Evolutionary conservation across 441 rosid genomes (phyloP), one percentile per base, ranked within the genome.

Genomic region (Croton laevigatus): DNA sequence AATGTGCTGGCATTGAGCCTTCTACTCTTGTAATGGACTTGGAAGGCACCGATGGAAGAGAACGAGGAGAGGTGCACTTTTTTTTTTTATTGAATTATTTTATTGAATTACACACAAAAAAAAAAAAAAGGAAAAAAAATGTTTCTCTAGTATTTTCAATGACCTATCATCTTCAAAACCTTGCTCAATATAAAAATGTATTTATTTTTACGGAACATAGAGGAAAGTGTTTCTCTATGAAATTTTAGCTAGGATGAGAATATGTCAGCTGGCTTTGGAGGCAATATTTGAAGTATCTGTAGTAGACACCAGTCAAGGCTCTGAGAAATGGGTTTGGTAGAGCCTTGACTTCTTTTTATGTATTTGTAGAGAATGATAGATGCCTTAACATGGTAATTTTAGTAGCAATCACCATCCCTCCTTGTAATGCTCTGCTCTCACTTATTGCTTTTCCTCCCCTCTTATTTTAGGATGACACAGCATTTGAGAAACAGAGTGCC

Each of bases 41-140:
- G 82, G 99, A 96, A 90, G 99, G 99, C 65, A 91, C 99, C 3
- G 98, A 96, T 84, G 99, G 99, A 76, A 88, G 99, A 85, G 98
- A 96, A 82, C 94, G 97, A 46, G 99, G 99, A 82, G 99, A 96
- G 98, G 98, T 96, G 76, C 23, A 37, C 54, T 65, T 59, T 17
- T 22, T n/a, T 38, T 12, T 16, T 14, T 71, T 71, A 23, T 38
- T 4, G 42, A 5, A 5, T 38, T 38, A 38, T 38, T 38, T 40
- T 40, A 40, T 40, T 6, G 7, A 40, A 9, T 6, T 40, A 40
- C 10, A 40, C 10, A 13, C 20, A 17, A 62, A 27, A 27, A 27
- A 27, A 27, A 27, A 27, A 27, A 27, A 27, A n/a, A n/a, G n/a
- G n/a, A n/a, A n/a, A 27, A 27, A 27, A 27, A 27, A 27, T 1